Evolutionary conservation across 2,329 filamentous ascomycete genomes (phyloP).

Genomic region (Diaporthe eres): DNA sequence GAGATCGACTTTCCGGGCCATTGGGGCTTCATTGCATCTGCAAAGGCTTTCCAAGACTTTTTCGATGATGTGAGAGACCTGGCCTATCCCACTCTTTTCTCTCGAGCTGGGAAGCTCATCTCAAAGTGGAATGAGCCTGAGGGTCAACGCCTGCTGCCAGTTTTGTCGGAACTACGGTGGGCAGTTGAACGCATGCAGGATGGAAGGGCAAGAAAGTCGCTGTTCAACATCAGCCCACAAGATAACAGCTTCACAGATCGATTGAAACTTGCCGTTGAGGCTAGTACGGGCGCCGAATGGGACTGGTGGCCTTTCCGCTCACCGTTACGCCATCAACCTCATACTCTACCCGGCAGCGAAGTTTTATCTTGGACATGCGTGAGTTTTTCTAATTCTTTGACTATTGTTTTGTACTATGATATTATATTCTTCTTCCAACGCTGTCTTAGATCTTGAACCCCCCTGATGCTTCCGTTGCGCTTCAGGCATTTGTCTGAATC

Average conservation of each 20-base stretch:
- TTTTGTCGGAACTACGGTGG: background rate
- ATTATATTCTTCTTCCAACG: too few relatives aligned
- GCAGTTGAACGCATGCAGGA: background rate
- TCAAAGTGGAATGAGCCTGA: background rate
- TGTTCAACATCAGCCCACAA: background rate
- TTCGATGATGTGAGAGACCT: background rate
- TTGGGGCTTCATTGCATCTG: background rate
- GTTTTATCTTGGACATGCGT: background rate
- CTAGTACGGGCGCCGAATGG: background rate
- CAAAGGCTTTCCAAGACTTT: background rate
- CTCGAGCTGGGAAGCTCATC: background rate
- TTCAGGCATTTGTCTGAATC: background rate
- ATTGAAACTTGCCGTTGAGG: background rate
- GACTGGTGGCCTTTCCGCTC: conserved; percentile 5
- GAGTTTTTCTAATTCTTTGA: background rate
- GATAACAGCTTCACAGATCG: background rate
- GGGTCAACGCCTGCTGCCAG: background rate
- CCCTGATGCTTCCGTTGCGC: background rate
- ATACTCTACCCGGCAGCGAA: background rate
- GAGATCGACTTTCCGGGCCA: background rate
- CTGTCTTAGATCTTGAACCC: too few relatives aligned
- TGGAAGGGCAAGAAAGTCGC: background rate
- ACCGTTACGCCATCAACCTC: background rate
- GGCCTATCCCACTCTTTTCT: background rate
- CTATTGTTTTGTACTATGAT: background rate